Evolutionary conservation across 352 stramenopile species (phyloP).

Genomic region (Phytopythium boreale): DNA sequence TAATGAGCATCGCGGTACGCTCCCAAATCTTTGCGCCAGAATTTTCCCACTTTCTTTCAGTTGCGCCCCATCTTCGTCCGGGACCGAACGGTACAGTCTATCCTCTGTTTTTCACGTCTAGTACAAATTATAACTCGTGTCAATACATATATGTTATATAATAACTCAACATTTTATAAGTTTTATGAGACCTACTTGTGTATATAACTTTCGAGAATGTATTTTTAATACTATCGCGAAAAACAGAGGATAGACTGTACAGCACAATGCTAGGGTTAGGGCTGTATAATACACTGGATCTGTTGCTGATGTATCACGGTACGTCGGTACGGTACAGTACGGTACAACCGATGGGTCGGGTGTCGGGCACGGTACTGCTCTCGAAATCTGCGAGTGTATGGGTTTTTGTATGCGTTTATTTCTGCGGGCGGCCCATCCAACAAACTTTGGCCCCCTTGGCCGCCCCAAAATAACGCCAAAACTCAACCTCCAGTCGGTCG

Average conservation of each 20-base stretch:
- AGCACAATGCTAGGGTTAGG: neutral
- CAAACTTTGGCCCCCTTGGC: neutral
- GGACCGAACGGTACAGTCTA: neutral
- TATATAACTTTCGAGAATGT: too few species aligned
- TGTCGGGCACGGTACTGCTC: neutral
- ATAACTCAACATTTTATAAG: too few species aligned
- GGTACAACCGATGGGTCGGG: neutral
- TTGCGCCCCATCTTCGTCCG: neutral
- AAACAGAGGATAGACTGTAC: too few species aligned
- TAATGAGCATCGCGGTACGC: neutral
- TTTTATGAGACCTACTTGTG: too few species aligned
- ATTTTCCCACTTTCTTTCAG: neutral
- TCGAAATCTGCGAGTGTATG: neutral
- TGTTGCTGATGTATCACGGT: neutral
- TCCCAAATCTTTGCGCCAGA: constrained; percentile 1
- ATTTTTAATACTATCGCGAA: too few species aligned
- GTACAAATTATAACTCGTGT: too few species aligned
- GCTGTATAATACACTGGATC: neutral
- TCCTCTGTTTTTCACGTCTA: too few species aligned
- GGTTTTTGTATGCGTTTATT: neutral
- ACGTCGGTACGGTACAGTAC: neutral
- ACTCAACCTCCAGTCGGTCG: neutral
- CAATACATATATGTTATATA: too few species aligned
- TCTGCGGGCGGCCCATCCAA: neutral
- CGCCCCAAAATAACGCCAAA: constrained; percentile 2